Conservation (phyloP, 768 basidiomycete genomes). For the Macrocybe gigantea region DNA sequence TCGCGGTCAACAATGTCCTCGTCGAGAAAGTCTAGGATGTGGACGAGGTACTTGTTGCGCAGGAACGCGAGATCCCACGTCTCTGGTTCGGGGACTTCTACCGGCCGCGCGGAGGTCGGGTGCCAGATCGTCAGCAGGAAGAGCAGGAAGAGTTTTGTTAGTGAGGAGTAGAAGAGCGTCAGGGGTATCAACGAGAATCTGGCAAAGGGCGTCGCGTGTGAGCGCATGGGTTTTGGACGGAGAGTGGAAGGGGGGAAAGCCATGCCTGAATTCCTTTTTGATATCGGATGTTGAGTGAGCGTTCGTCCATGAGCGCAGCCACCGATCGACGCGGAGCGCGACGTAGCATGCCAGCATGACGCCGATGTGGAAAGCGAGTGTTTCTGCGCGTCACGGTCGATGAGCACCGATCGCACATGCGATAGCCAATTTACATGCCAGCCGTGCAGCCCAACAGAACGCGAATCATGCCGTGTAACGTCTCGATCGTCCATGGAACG, state of each 20-base stretch:
- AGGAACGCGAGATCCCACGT: slow-evolving; percentile 19
- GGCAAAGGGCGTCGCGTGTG: background rate
- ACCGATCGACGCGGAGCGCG: slow-evolving; percentile 37
- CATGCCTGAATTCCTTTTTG: slow-evolving; percentile 57
- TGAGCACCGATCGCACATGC: background rate
- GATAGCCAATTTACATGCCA: slow-evolving; percentile 31
- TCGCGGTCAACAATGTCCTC: slow-evolving; percentile 74
- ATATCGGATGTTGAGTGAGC: slow-evolving; percentile 35
- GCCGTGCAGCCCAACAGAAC: slow-evolving; percentile 62
- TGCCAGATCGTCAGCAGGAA: slow-evolving; percentile 79
- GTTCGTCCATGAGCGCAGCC: slow-evolving; percentile 20
- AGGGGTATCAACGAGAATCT: slow-evolving; percentile 74
- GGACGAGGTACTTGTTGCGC: slow-evolving; percentile 26
- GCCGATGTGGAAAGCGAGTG: slow-evolving; percentile 66
- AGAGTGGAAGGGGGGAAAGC: background rate
- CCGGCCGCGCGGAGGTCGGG: slow-evolving; percentile 32
- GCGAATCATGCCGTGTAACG: slow-evolving; percentile 42
- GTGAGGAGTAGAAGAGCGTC: slow-evolving; percentile 76
- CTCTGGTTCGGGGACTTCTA: slow-evolving; percentile 13
- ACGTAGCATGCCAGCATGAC: slow-evolving; percentile 53
- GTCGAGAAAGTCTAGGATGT: slow-evolving; percentile 53
- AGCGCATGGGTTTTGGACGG: background rate
- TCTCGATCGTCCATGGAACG: slow-evolving; percentile 50
- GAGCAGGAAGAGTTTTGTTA: slow-evolving; percentile 81
- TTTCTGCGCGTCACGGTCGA: slow-evolving; percentile 43